Conservation (phyloP, 129 eudicot species). For the Ambrosia trifida region DNA sequence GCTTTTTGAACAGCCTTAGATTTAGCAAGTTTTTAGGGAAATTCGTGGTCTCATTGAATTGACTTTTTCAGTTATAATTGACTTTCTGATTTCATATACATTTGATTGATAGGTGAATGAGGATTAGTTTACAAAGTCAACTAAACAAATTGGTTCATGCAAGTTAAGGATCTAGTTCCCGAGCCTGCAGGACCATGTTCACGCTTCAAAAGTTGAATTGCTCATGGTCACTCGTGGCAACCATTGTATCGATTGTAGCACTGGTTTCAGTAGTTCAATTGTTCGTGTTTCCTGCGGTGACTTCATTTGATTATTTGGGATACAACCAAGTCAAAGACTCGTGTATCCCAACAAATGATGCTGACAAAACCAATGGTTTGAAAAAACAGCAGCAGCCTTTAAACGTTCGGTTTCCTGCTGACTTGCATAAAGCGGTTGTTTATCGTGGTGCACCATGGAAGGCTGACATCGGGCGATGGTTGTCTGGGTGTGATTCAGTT, state of each 20-base stretch:
- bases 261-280: constrained; percentile 60
- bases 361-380: constrained; percentile 23
- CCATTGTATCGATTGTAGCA: constrained; percentile 55
- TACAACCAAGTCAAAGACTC: constrained; percentile 52
- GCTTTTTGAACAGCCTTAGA: not conserved
- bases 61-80: constrained; percentile 14
- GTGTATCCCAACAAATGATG: constrained; percentile 37
- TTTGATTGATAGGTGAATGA: constrained; percentile 35
- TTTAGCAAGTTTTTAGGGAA: not conserved
- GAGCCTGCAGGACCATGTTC: constrained; percentile 54
- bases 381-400: constrained; percentile 36
- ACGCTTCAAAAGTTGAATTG: constrained; percentile 68
- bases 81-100: constrained; percentile 8
- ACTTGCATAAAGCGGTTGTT: constrained; percentile 75
- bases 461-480: constrained; percentile 83
- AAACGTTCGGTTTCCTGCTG: constrained; percentile 60
- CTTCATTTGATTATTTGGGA: constrained; percentile 55
- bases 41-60: not conserved
- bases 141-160: constrained; percentile 26
- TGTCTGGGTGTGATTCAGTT: constrained; percentile 77
- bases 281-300: constrained; percentile 56
- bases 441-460: constrained; percentile 97
- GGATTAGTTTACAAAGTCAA: constrained; percentile 7
- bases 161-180: constrained; percentile 20
- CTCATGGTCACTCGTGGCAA: constrained; percentile 66